A percentile compares a stretch with the other conserved stretches of the same genome.
These are phyloP conservation scores for Imleria badia DNA, from an alignment of 768 basidiomycete genomes.

Conservation along the genomic window DNA sequence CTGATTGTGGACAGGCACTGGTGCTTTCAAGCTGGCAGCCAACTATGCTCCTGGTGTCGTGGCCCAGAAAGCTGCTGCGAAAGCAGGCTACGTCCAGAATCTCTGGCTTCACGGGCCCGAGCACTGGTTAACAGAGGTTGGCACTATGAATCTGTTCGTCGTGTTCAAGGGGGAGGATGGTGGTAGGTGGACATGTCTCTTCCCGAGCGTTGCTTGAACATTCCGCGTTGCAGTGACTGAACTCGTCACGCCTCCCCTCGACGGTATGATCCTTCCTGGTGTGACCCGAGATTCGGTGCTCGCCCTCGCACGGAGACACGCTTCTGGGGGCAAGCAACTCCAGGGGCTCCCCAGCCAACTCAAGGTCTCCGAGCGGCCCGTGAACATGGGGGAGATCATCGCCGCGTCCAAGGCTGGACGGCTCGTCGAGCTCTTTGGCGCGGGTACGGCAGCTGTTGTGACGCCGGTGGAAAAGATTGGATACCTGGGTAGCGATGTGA, in stretches of 20 bases:
- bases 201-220: not conserved
- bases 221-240: constrained; percentile 40
- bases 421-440: constrained; percentile 51
- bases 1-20: constrained; percentile 55
- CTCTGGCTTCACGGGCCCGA: constrained; percentile 81
- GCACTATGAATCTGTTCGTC: constrained; percentile 92
- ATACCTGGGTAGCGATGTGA: constrained; percentile 53
- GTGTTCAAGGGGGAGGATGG: constrained; percentile 73
- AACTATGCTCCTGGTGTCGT: constrained; percentile 89
- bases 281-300: constrained; percentile 59
- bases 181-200: constrained; percentile 36
- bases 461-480: constrained; percentile 54
- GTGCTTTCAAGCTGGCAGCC: constrained; percentile 82
- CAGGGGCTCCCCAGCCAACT: constrained; percentile 55
- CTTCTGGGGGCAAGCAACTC: constrained; percentile 43
- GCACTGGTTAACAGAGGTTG: constrained; percentile 61
- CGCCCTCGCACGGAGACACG: constrained; percentile 56
- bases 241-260: constrained; percentile 64
- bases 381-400: constrained; percentile 77
- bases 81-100: constrained; percentile 82
- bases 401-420: constrained; percentile 40
- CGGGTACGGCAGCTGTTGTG: constrained; percentile 55
- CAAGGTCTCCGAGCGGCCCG: constrained; percentile 62
- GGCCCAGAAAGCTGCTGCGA: constrained; percentile 76
- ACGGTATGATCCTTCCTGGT: constrained; percentile 67